Evolutionary conservation across 2,329 filamentous ascomycete species (phyloP).

Genomic region (Xylaria sp.): DNA sequence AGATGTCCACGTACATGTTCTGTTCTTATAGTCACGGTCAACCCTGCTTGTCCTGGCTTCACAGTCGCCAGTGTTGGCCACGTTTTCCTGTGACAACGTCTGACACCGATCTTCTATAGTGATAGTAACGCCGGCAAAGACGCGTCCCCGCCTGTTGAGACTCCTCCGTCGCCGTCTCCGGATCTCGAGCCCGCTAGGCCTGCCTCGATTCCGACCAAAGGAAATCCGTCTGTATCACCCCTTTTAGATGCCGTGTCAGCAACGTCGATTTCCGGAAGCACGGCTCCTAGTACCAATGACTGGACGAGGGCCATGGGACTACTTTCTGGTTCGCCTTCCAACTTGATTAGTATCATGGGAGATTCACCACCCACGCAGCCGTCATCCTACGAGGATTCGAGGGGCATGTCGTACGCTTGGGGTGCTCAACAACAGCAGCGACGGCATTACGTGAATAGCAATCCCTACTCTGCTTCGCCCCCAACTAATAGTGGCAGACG

Average conservation of each 20-base stretch:
- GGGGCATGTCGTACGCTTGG: conserved; percentile 49
- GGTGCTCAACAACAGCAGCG: conserved; percentile 53
- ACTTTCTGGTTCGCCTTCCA: conserved; percentile 50
- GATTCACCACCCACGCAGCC: conserved; percentile 53
- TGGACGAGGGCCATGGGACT: conserved; percentile 49
- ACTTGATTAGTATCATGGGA: conserved; percentile 52
- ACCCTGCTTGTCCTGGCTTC: conserved; percentile 39
- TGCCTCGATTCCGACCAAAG: conserved; percentile 48
- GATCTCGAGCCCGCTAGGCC: conserved; percentile 48
- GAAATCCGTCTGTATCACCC: conserved; percentile 45
- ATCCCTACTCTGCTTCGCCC: conserved; percentile 49
- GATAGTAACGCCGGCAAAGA: conserved; percentile 43
- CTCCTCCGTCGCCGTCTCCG: conserved; percentile 46
- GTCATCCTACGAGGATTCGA: conserved; percentile 52
- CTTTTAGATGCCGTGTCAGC: conserved; percentile 49
- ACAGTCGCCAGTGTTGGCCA: conserved; percentile 1
- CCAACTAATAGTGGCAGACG: conserved; percentile 48
- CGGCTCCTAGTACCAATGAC: conserved; percentile 50
- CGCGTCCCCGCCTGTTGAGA: conserved; percentile 43
- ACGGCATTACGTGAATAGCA: conserved; percentile 45
- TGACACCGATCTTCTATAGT: conserved; percentile 36
- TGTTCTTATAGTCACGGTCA: conserved; percentile 33
- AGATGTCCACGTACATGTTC: conserved; percentile 27
- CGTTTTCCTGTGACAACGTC: conserved; percentile 20
- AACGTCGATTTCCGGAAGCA: conserved; percentile 49